Evolutionary conservation across 75 land plant species (phyloP), one percentile per base, ranked within the genome.

Genomic region (Pinus tabuliformis): DNA sequence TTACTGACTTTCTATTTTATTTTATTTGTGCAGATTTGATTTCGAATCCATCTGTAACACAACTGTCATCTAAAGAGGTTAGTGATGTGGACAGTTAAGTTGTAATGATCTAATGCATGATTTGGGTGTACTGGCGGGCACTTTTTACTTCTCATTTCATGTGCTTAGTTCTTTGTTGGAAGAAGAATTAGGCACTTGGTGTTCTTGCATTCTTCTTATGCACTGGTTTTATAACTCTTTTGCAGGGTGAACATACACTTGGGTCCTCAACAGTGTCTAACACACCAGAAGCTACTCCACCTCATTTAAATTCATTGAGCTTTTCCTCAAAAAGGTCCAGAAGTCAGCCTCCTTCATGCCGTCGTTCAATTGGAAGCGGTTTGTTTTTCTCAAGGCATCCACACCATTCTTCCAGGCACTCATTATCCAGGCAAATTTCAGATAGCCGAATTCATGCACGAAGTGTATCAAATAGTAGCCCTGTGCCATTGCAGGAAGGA

Each of bases 381-480:
- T 83, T 82, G 49, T 74, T 82, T 28, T 76, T 84, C 56, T 80
- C 83, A 57, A 84, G 81, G 62, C 83, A 81, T 62, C 36, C 80
- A 8, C 78, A 61, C 15, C 78, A 56, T 37, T 79, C 87, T 63
- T 86, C 93, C 2, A 78, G 84, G 24, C 76, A 82, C 42, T 84
- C 71, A 16, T 78, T 89, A 4, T 78, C 79, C 12, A 82, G 87
- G 39, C 90, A 88, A 68, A 76, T 72, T 61, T 91, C 91, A 42
- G 96, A 93, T 30, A 83, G 84, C 60, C 87, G 81, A 54, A 65
- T 87, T 39, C 79, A 79, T 56, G 79, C 80, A 58, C 74, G 79
- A 12, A 86, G 81, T 42, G 86, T 88, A 58, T 78, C 79, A 37
- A 75, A 65, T 74, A 82, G 81, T 57, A 76, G 75, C 75, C 76